Base-by-base conservation (phyloP, 164 flowering plant species). In the Chloranthus sessilifolius region DNA sequence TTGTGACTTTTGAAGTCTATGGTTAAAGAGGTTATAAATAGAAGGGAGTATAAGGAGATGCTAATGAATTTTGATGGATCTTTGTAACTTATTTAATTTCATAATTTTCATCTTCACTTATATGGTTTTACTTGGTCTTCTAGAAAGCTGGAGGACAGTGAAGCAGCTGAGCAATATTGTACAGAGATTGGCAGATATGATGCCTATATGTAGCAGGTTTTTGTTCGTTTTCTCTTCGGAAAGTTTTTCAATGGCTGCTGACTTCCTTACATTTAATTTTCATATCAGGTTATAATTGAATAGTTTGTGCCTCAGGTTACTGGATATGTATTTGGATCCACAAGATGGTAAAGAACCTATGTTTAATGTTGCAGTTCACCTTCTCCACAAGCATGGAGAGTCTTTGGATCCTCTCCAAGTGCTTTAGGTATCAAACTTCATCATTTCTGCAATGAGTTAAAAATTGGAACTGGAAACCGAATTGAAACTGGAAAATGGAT, bases 321-420 rank as follows among this genome's bases (percentile, higher is more conserved):
- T 92, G 66, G 95, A 92, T 63, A 86, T 92, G 87, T 92, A 92
- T 75, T 66, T 92, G 87, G 83, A 89, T 67, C 96, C 97, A 47
- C 85, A 81, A 70, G 70, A 86, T 67, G 96, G 97, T 29, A 92
- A 83, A 70, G 85, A 82, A 58, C 97, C 99, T 24, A 84, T 92
- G 97, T 88, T 88, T 62, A 88, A 79, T 45, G 99, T 95, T 59
- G 99, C 99, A 33, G 95, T 86, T 64, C 92, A 90, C 44, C 95
- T 92, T 66, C 88, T 92, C 20, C 99, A 92, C 66, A 92, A 92
- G 54, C 97, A 92, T 62, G 99, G 97, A 29, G 97, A 84, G 65
- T 78, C 83, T 33, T 58, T 92, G 63, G 95, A 92, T 68, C 97
- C 97, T 29, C 69, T 85, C 37, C 95, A 84, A 84, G 95, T 92